Evolutionary conservation across 192 early-diverging fungal genomes (phyloP), one percentile per base, ranked within the genome.

Genomic region (Dissophora globulifera): DNA sequence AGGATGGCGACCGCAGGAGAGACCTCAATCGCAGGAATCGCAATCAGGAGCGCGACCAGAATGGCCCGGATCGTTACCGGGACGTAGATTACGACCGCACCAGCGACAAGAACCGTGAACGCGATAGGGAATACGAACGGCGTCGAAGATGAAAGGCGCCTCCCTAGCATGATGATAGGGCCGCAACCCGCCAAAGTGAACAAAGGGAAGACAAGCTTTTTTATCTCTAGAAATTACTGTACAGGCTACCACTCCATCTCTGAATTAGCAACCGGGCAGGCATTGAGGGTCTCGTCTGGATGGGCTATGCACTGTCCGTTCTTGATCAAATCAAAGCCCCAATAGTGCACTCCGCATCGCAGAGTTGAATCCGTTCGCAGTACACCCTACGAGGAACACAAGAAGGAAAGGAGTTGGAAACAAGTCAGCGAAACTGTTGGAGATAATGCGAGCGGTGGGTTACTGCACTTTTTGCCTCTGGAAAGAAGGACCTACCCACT

Each of bases 241-340:
- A 17, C 10, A 12, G 22, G 49, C 59, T 66, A 76, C 72, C 72
- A 76, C 9, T 76, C 63, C 33, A 76, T 20, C 25, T 41, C 58
- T 35, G 72, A 41, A 8, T 59, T 50, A 1, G 43, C 42, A 4
- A 62, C 72, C 13, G 72, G 72, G 30, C 72, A 76, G 41, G 72
- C 72, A 35, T 76, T 76, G 26, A 76, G 29, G 10, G 72, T 67
- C 35, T 76, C 72, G 43, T 76, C 72, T 17, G 72, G 72, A 49
- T 76, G 72, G 1, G 72, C 72, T 13, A 76, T 66, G 29, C 72
- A 76, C 23, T 76, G 72, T 33, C 72, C 72, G 13, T 67, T 67
- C 49, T 76, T 76, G 35, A 45, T 35, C 15, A 76, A 64, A 61
- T 76, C 72, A 15, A 76, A 76, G 0, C 72, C 72, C 72, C 72